Percentiles rank a stretch among this genome's conserved stretches.
Conservation (phyloP, 768 basidiomycete genomes). For the Lactarius tabidus region DNA sequence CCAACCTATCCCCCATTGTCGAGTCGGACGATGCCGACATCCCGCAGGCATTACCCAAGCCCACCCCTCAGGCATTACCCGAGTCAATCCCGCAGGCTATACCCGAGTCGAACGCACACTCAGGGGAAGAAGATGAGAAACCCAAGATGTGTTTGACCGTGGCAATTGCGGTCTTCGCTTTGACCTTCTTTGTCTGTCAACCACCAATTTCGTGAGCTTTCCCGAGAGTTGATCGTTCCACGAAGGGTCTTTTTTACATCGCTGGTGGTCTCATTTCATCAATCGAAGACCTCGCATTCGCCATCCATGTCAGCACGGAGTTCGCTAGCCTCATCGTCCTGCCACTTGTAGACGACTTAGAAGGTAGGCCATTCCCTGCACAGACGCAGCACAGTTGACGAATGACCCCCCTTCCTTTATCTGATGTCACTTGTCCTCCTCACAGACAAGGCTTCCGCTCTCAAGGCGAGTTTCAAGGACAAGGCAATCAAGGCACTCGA, state of each 20-base stretch:
- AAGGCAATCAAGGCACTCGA: constrained; percentile 82
- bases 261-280: constrained; percentile 77
- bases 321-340: constrained; percentile 86
- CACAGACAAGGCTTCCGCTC: constrained; percentile 83
- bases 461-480: constrained; percentile 85
- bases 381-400: too few species aligned
- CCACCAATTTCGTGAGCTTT: neutral
- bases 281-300: constrained; percentile 64
- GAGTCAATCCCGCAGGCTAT: too few species aligned
- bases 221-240: neutral
- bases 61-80: too few species aligned
- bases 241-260: constrained; percentile 43
- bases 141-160: constrained; percentile 36
- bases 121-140: constrained; percentile 26
- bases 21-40: constrained; percentile 15
- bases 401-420: neutral
- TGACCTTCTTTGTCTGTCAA: constrained; percentile 39
- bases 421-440: constrained; percentile 4
- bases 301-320: constrained; percentile 60
- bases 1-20: neutral
- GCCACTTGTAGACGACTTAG: constrained; percentile 89
- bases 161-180: constrained; percentile 34
- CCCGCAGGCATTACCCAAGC: too few species aligned
- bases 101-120: neutral
- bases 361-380: constrained; percentile 39